Conservation (phyloP, 2,329 filamentous ascomycete genomes). For the Apiospora aurea region DNA sequence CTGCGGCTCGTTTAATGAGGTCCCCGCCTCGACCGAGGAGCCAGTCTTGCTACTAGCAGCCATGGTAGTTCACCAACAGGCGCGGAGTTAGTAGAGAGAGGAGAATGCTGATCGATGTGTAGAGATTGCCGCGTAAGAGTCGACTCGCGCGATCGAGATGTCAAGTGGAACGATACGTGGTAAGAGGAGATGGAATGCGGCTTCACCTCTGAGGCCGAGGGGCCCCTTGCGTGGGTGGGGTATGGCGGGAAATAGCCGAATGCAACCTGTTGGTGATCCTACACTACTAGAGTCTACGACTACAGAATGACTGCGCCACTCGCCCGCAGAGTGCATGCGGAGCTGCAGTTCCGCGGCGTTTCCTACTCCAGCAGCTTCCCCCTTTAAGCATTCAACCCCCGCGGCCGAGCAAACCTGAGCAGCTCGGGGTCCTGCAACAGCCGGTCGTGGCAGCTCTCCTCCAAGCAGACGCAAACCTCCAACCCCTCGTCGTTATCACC, state of each 20-base stretch:
- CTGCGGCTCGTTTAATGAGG: not conserved
- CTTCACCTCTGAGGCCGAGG: not conserved
- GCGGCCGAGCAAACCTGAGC: constrained; percentile 25
- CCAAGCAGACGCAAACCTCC: constrained; percentile 34
- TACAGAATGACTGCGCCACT: no score
- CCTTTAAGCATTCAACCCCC: not conserved
- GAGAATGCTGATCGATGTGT: not conserved
- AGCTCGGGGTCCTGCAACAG: constrained; percentile 33
- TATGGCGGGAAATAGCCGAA: not conserved
- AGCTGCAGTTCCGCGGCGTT: not conserved
- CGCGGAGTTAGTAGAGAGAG: no score
- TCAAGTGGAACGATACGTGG: not conserved
- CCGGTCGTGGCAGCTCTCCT: constrained; percentile 30
- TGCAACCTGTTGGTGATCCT: not conserved
- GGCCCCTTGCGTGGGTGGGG: not conserved
- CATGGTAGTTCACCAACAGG: not conserved
- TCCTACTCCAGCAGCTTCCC: not conserved
- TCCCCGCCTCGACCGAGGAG: not conserved
- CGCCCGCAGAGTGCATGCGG: no score
- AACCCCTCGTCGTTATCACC: constrained; percentile 32
- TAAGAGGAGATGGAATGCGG: not conserved
- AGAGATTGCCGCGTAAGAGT: not conserved
- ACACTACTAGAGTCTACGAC: no score
- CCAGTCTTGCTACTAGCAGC: not conserved
- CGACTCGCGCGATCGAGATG: not conserved